These are phyloP conservation scores for Globisporangium rhizosaccharum DNA, from an alignment of 352 stramenopile genomes.

Conservation along the genomic window DNA sequence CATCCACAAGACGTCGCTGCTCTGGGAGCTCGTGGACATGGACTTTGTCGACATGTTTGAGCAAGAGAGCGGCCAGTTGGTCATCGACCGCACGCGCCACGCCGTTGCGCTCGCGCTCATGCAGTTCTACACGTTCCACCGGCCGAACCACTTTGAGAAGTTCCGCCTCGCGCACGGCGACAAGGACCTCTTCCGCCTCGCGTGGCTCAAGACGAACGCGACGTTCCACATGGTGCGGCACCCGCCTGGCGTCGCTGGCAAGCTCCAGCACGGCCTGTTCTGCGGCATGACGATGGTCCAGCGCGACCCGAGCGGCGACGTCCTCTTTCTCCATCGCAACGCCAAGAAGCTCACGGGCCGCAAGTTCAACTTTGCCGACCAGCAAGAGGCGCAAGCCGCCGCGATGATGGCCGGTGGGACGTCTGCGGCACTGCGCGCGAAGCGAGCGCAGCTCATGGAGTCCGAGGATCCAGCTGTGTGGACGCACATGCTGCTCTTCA, in stretches of 20 bases:
- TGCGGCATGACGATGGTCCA: constrained; percentile 56
- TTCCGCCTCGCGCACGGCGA: constrained; percentile 42
- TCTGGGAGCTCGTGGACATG: constrained; percentile 47
- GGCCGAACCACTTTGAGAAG: constrained; percentile 26
- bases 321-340: constrained; percentile 57
- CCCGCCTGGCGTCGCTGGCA: constrained; percentile 31
- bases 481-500: constrained; percentile 65
- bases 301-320: constrained; percentile 16
- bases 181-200: constrained; percentile 56
- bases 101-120: constrained; percentile 25
- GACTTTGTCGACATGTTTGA: constrained; percentile 59
- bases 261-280: constrained; percentile 30
- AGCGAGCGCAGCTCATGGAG: constrained; percentile 8
- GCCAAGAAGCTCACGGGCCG: constrained; percentile 26
- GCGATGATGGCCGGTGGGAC: constrained; percentile 33
- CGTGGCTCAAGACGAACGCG: constrained; percentile 44
- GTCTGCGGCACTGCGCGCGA: too few relatives aligned
- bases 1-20: constrained; percentile 35
- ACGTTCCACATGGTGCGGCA: constrained; percentile 47
- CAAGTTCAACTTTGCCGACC: too few relatives aligned
- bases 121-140: constrained; percentile 34
- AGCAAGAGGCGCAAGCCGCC: constrained; percentile 23
- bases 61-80: constrained; percentile 61
- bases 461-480: constrained; percentile 46
- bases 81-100: constrained; percentile 35